Percentiles rank a stretch among this genome's conserved stretches.
phyloP scores from a whole-genome alignment of 1,139 yeast genomes.

The Taphrina communis region DNA sequence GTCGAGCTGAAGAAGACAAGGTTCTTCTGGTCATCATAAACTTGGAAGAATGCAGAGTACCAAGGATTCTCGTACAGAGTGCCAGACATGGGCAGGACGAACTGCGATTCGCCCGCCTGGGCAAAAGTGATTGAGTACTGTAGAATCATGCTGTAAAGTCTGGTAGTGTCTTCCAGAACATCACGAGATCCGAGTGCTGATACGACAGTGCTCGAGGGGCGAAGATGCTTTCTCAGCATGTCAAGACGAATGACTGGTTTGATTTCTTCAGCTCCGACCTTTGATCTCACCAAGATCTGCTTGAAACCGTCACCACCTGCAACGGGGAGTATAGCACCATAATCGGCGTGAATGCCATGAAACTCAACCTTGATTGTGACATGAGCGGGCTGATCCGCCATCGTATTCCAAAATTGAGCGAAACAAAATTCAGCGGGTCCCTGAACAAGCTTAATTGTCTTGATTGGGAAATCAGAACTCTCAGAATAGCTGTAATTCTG shows the following conservation, averaged over 20 bases:
- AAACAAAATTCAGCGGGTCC: constrained; percentile 43
- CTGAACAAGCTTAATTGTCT: constrained; percentile 34
- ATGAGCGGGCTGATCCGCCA: constrained; percentile 37
- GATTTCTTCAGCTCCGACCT: constrained; percentile 33
- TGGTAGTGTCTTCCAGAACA: constrained; percentile 40
- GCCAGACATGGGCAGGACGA: constrained; percentile 40
- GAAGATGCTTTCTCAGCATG: constrained; percentile 32
- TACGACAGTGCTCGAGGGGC: constrained; percentile 38
- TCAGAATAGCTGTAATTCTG: constrained; percentile 28
- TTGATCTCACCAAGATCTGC: constrained; percentile 34
- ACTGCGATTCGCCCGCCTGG: constrained; percentile 36
- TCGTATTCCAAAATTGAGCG: constrained; percentile 43
- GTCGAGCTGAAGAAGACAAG: constrained; percentile 41
- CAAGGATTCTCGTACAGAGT: constrained; percentile 43
- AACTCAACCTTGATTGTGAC: constrained; percentile 41
- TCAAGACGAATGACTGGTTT: constrained; percentile 42
- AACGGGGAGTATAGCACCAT: constrained; percentile 21
- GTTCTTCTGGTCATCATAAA: constrained; percentile 42
- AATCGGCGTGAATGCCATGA: constrained; percentile 40
- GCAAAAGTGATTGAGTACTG: constrained; percentile 38
- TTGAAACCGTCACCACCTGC: constrained; percentile 37
- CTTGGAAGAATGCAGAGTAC: constrained; percentile 38
- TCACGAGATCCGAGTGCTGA: constrained; percentile 43
- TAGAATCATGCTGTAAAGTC: constrained; percentile 40
- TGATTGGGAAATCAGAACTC: constrained; percentile 31